Evolutionary conservation across 2,329 filamentous ascomycete genomes (phyloP).

Genomic region (Xylaria arbuscula): DNA sequence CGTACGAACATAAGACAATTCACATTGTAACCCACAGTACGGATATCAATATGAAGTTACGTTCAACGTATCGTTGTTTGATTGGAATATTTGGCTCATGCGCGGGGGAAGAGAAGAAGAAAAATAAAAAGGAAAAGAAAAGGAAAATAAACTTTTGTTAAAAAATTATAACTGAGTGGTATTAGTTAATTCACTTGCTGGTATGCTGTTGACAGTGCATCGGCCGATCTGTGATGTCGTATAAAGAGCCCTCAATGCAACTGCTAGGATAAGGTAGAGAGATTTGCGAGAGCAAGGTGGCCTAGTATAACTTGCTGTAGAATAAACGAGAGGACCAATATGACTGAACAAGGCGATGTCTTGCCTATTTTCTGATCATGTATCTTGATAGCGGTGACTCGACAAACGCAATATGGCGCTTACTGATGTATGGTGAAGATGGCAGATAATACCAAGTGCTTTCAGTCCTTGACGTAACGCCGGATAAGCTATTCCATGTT

Average conservation of each 20-base stretch:
- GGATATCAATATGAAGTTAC: neutral
- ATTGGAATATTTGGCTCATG: neutral
- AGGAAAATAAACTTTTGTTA: neutral
- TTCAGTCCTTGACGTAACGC: neutral
- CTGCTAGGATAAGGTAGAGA: constrained; percentile 1
- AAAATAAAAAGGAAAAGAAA: neutral
- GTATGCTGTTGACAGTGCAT: neutral
- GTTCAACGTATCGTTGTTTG: neutral
- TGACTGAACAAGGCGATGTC: neutral
- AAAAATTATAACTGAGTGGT: neutral
- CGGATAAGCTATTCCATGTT: neutral
- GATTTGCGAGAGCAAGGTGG: constrained; percentile 1
- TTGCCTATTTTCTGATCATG: neutral
- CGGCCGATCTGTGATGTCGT: neutral
- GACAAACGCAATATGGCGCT: neutral
- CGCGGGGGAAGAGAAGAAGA: neutral
- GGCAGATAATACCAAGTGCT: neutral
- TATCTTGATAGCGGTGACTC: neutral
- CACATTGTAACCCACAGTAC: neutral
- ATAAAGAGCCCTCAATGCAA: neutral
- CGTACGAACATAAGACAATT: neutral
- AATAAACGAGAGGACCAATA: neutral
- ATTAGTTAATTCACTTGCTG: neutral
- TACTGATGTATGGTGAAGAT: neutral
- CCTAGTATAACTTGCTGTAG: neutral